Evolutionary conservation across 163 green algal species (phyloP), one percentile per base, ranked within the genome.

Genomic region (Chlorella variabilis): DNA sequence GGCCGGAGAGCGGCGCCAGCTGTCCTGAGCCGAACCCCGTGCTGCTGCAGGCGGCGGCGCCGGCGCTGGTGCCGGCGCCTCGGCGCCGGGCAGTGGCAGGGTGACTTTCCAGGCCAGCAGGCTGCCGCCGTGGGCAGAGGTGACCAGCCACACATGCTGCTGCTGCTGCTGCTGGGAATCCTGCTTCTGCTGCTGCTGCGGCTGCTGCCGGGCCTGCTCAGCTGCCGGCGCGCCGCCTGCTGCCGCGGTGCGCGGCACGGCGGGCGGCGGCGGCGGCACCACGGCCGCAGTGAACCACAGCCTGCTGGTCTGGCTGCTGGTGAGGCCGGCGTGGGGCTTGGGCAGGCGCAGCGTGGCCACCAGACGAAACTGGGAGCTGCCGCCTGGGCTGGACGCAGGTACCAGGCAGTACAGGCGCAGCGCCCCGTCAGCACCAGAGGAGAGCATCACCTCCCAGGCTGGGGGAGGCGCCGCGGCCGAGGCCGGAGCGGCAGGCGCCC

Each of bases 71-170:
- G 59, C n/a, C 31, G 17, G 63, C 11, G 17, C 29, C 45, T n/a
- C n/a, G n/a, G n/a, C n/a, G n/a, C n/a, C n/a, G n/a, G 17, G 41
- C 29, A 48, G 41, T 31, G 48, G 42, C 25, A 81, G 42, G 9
- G 71, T 34, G 41, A 85, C 70, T 2, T 61, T 34, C 73, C 80
- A 81, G 3, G 69, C 80, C 3, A 85, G 74, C 63, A 85, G 8
- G 36, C 11, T 20, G 38, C 80, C 80, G 18, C 56, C 80, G 34
- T 80, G 61, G 36, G 70, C 33, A 20, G 21, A 65, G 58, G 4
- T 77, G 15, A 79, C 42, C 8, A 84, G 31, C 78, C 78, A 84
- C 51, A 69, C 33, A 56, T 78, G 33, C 59, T 65, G 51, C 38
- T 41, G 45, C 39, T 41, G 23, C 73, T 58, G 25, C 36, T 36